A percentile compares a stretch with the other conserved stretches of the same genome.
Evolutionary conservation across 805 yeast species (phyloP).

Genomic region (Yamadazyma nakazawae): DNA sequence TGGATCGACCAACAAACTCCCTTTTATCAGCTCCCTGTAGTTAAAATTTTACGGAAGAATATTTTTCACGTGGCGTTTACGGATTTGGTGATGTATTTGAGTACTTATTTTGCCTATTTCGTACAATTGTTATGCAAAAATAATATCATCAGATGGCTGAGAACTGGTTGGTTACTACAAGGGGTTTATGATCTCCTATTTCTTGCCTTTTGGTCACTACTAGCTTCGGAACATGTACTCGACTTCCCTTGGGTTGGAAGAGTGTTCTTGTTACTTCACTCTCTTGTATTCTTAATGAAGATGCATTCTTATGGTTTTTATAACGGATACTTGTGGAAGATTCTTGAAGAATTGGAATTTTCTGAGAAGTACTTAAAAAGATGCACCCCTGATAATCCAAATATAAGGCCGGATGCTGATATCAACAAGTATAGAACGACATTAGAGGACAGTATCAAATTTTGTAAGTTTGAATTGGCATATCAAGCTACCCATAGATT

Average conservation of each 20-base stretch:
- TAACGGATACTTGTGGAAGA: slow-evolving; percentile 84
- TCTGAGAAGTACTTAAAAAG: slow-evolving; percentile 45
- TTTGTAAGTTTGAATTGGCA: slow-evolving; percentile 69
- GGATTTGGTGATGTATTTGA: slow-evolving; percentile 71
- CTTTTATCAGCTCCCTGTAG: slow-evolving; percentile 50
- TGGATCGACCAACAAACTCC: slow-evolving; percentile 42
- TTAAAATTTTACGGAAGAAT: slow-evolving; percentile 57
- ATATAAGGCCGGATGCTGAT: slow-evolving; percentile 27
- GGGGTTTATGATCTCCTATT: slow-evolving; percentile 52
- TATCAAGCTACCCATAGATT: slow-evolving; percentile 42
- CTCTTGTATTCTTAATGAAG: slow-evolving; percentile 87
- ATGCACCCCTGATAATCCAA: slow-evolving; percentile 24
- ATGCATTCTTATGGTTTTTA: slow-evolving; percentile 91
- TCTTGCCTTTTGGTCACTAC: slow-evolving; percentile 49
- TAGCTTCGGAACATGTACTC: slow-evolving; percentile 46
- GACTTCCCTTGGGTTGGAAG: slow-evolving; percentile 87
- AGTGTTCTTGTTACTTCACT: slow-evolving; percentile 79
- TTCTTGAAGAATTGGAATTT: slow-evolving; percentile 50
- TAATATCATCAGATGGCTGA: slow-evolving; percentile 55
- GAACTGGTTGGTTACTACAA: slow-evolving; percentile 62
- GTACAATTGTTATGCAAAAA: slow-evolving; percentile 55
- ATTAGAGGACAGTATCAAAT: slow-evolving; percentile 51
- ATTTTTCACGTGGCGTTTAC: slow-evolving; percentile 65
- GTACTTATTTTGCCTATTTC: slow-evolving; percentile 56
- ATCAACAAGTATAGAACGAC: slow-evolving; percentile 24